Conservation (phyloP, 106 monocot species). For the Cymbidium sinense region DNA sequence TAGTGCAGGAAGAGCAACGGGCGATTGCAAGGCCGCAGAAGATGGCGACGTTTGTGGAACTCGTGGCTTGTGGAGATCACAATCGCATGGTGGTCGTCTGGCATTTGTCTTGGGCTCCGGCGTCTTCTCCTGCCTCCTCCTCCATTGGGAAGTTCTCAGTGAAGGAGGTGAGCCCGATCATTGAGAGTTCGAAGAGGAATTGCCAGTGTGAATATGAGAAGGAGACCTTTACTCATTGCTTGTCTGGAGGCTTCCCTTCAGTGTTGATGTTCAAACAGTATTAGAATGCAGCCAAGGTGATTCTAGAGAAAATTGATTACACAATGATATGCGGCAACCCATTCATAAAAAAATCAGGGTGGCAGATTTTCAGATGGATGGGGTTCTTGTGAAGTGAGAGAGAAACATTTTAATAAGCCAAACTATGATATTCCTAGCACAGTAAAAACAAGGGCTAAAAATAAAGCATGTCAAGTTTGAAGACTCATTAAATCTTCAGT, state of each 20-base stretch:
- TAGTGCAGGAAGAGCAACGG: constrained; percentile 40
- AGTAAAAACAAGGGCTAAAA: constrained; percentile 97
- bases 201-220: too few relatives aligned
- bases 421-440: constrained; percentile 98
- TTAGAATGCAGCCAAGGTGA: too few relatives aligned
- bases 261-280: too few relatives aligned
- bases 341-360: constrained; percentile 90
- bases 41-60: constrained; percentile 30
- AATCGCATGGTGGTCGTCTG: constrained; percentile 37
- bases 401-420: constrained; percentile 77
- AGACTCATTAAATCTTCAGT: too few relatives aligned
- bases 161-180: constrained; percentile 39
- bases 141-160: constrained; percentile 18
- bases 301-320: constrained; percentile 93
- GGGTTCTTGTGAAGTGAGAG: constrained; percentile 87
- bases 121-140: constrained; percentile 17
- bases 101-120: constrained; percentile 17
- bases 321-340: constrained; percentile 68
- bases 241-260: too few relatives aligned
- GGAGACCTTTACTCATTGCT: too few relatives aligned
- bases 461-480: constrained; percentile 97
- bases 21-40: constrained; percentile 27
- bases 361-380: constrained; percentile 93
- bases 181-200: constrained; percentile 40
- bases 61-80: neutral